Base-by-base conservation (phyloP, 768 basidiomycete genomes). In the Suillus subalutaceus region DNA sequence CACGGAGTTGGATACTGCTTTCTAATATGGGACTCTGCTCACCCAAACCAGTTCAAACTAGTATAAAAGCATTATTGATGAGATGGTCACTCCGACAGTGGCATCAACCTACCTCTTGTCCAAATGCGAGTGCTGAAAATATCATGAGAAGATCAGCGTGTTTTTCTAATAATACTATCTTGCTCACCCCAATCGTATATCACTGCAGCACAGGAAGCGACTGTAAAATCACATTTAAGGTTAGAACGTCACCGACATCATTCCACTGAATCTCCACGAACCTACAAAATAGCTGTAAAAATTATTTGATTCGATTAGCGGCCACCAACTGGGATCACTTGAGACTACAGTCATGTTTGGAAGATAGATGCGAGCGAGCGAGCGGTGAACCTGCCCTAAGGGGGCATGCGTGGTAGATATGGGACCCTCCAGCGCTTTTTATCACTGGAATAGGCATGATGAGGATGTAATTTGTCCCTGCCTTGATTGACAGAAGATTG, bases 151-250 rank as follows among this genome's bases (percentile, higher is more conserved):
- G 13, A 38, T 38, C n/a, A 38, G n/a, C n/a, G 12, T 13, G 10
- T 38, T 10, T 20, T 20, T 1, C 20, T 44, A 8, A 44, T 20
- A 0, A 16, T 38, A 23, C 37, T 38, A 23, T 38, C 13, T 9
- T 23, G 37, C 37, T 57, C 37, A 57, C 56, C 56, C 37, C 37
- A 57, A 38, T 57, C 56, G 35, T 57, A 57, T 57, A 57, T 37
- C 20, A 57, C 56, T 30, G n/a, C 26, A n/a, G 35, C 12, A 37
- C 20, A 37, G 56, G 35, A 57, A 10, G 37, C 56, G 4, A 38
- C 56, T 57, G 6, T 8, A 37, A 38, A 37, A 57, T 12, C 37
- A 57, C n/a, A 57, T 6, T 37, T 20, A 37, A 37, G 37, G 3
- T 13, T 38, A 16, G 4, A 57, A 20, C 13, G n/a, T 56, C 16